Evolutionary conservation across 2,329 filamentous ascomycete genomes (phyloP), one percentile per base, ranked within the genome.

Genomic region (Clarireedia monteithiana): DNA sequence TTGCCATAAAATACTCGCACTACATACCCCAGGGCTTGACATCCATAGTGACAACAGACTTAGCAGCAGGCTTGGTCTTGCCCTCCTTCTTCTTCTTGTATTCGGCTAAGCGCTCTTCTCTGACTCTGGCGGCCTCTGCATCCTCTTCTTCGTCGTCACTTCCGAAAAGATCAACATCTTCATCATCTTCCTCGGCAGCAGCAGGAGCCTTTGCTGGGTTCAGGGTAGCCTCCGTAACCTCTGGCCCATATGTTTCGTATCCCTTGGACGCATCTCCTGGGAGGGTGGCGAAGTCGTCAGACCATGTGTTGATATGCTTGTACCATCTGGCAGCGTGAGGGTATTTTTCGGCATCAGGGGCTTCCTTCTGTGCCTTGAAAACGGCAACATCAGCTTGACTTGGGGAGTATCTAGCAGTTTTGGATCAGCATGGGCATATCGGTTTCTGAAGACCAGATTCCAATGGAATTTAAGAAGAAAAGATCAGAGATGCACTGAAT

Each of bases 21-120:
- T 40, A 80, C 88, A 67, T 88, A 96, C 92, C 94, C 92, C 94
- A 97, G 70, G 94, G 94, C 85, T 99, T 99, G 66, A 99, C 88
- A 69, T 97, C 92, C 66, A 99, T 69, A 64, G 91, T 97, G 70
- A 97, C 91, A 61, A 97, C 80, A 59, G 92, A 97, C 84, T 99
- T 99, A 73, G 94, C 94, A 61, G 86, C 85, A 66, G 84, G 81
- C 89, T 97, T 96, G 64, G 80, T 77, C 84, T 96, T 96, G 74
- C 81, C 82, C 66, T 87, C 90, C 88, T 96, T 96, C 89, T 97
- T 97, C 81, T 90, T 88, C 74, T 83, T 86, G 85, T 96, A 96
- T 74, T 92, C 92, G 60, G 84, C 91, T 66, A 99, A 81, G 72
- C 91, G 88, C 80, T 91, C 88, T 74, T 95, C 90, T 70, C 89